Percentiles rank a stretch among this genome's conserved stretches.
phyloP scores from a whole-genome alignment of 805 yeast species.

The Saccharomyces kudriavzevii region DNA sequence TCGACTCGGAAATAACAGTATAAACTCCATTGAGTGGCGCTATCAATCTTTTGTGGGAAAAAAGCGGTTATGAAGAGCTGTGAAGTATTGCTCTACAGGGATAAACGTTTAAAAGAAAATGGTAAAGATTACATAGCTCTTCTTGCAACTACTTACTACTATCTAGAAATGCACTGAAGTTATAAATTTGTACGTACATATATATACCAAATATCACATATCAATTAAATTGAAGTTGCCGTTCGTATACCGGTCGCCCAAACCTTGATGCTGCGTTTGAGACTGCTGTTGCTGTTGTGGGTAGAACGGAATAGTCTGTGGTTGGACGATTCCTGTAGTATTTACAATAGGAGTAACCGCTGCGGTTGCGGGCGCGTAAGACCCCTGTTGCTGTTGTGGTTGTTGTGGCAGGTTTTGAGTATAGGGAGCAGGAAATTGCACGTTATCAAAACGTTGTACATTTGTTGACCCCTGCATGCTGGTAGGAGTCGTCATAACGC shows the following conservation, averaged over 20 bases:
- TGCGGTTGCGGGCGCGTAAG: background rate
- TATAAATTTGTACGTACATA: background rate
- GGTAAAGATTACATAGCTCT: background rate
- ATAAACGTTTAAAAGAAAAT: background rate
- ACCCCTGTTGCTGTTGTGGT: background rate
- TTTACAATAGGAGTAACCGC: background rate
- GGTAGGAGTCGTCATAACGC: background rate
- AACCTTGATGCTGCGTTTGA: constrained; percentile 10
- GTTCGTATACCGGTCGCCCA: background rate
- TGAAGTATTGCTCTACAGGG: background rate
- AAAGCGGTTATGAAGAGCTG: background rate
- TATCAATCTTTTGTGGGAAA: background rate
- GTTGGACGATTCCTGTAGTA: background rate
- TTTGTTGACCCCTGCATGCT: background rate
- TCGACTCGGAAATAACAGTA: background rate
- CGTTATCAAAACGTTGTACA: constrained; percentile 1
- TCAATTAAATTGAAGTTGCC: constrained; percentile 4
- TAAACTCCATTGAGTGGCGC: background rate
- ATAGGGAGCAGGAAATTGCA: background rate
- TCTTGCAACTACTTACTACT: background rate
- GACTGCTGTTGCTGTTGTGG: constrained; percentile 9
- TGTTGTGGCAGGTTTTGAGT: constrained; percentile 3
- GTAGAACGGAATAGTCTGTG: background rate
- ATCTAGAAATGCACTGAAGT: background rate
- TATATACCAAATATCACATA: background rate